phyloP scores from a whole-genome alignment of 352 stramenopile genomes.

The Globisporangium cederbergense region DNA sequence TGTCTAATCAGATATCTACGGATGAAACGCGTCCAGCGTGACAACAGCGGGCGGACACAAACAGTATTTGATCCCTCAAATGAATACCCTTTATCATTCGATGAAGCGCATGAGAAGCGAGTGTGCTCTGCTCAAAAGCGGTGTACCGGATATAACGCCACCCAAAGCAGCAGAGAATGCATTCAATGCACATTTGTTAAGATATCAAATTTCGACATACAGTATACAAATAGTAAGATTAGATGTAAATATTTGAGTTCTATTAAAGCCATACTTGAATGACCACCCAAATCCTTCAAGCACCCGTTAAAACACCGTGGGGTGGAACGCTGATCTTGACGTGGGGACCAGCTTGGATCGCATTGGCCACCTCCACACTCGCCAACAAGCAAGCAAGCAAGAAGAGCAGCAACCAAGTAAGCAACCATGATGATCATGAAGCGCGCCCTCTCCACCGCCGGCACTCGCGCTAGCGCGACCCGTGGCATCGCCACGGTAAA shows the following conservation, averaged over 20 bases:
- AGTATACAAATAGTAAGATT: not conserved
- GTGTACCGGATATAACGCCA: too few relatives aligned
- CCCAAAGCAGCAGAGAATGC: too few relatives aligned
- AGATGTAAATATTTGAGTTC: not conserved
- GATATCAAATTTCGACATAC: not conserved
- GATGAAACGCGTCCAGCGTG: not conserved
- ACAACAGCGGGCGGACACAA: not conserved
- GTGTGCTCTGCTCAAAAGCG: not conserved
- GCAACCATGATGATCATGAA: constrained; percentile 9
- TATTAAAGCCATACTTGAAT: not conserved
- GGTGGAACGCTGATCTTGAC: constrained; percentile 3
- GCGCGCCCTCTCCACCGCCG: constrained; percentile 6
- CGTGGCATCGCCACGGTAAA: constrained; percentile 65
- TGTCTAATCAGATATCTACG: not conserved
- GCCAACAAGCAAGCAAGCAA: not conserved
- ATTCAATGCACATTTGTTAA: too few relatives aligned
- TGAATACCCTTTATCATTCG: not conserved
- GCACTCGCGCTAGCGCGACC: constrained; percentile 12
- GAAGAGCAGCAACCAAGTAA: not conserved
- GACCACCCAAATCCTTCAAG: too few relatives aligned
- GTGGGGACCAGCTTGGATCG: not conserved
- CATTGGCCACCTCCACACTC: constrained; percentile 2
- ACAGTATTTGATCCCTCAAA: not conserved
- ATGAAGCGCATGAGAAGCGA: not conserved
- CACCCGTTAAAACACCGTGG: not conserved